phyloP scores from a whole-genome alignment of 441 rosid genomes.

The Erodium chrysanthum region DNA sequence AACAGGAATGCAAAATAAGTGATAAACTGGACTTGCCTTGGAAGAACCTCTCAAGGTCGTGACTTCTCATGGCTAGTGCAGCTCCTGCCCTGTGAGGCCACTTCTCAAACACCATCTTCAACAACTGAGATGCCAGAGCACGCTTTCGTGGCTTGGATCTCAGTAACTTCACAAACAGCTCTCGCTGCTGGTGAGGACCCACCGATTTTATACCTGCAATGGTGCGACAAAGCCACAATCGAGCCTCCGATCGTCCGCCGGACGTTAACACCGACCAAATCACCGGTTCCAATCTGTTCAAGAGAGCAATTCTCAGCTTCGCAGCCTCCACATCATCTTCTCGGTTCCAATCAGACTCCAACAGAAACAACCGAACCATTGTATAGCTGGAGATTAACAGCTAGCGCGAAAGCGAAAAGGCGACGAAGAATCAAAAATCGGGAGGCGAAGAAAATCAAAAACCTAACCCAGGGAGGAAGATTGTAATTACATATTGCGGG shows the following conservation, averaged over 20 bases:
- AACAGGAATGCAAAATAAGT: not conserved
- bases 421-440: not conserved
- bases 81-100: conserved; percentile 42
- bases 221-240: conserved; percentile 62
- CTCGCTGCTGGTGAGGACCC: conserved; percentile 34
- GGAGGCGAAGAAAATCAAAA: not conserved
- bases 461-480: not conserved
- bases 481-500: not conserved
- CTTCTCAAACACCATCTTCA: conserved; percentile 50
- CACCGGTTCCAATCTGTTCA: conserved; percentile 40
- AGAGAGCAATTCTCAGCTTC: conserved; percentile 32
- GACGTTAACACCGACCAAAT: conserved; percentile 45
- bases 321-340: conserved; percentile 22
- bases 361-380: conserved; percentile 48
- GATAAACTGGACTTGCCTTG: conserved; percentile 33
- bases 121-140: conserved; percentile 49
- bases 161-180: conserved; percentile 46
- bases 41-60: conserved; percentile 61
- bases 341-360: conserved; percentile 32
- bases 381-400: not conserved
- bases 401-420: too few relatives aligned
- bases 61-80: conserved; percentile 49
- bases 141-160: conserved; percentile 32
- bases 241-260: conserved; percentile 70
- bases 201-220: conserved; percentile 33